Percentiles rank a stretch among this genome's conserved stretches.
phyloP scores from a whole-genome alignment of 1,139 yeast species.

The Groenewaldozyma auringiensis region DNA sequence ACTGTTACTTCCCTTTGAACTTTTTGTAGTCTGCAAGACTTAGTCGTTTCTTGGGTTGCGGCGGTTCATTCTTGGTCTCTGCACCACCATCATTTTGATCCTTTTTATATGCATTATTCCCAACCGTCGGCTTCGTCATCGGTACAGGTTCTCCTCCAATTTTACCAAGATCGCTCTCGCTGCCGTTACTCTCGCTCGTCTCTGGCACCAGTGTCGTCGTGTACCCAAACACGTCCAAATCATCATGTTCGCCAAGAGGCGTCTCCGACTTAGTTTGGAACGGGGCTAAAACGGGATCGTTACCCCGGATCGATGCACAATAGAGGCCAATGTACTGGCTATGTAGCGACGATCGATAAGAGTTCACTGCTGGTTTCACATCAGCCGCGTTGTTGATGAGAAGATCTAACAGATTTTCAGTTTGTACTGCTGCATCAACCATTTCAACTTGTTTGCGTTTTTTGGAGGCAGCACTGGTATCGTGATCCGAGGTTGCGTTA shows the following conservation, averaged over 20 bases:
- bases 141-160: not conserved
- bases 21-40: conserved; percentile 80
- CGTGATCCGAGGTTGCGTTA: conserved; percentile 2
- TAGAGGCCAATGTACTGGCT: too few species aligned
- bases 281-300: not conserved
- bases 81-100: too few species aligned
- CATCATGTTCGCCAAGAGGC: not conserved
- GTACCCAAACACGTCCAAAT: not conserved
- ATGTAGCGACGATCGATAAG: too few species aligned
- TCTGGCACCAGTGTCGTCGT: not conserved
- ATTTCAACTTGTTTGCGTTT: too few species aligned
- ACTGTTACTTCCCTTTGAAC: conserved; percentile 36
- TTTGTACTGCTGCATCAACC: conserved; percentile 1
- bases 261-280: not conserved
- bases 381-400: not conserved
- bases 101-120: too few species aligned
- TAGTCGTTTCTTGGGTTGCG: conserved; percentile 25
- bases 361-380: not conserved
- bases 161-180: not conserved
- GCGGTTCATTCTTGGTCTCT: not conserved
- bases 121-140: too few species aligned
- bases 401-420: not conserved
- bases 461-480: too few species aligned
- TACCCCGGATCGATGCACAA: not conserved
- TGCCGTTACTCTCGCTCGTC: not conserved